Percentiles rank a stretch among this genome's conserved stretches.
Evolutionary conservation across 805 yeast species (phyloP).

Genomic region (Yarrowia sp.): DNA sequence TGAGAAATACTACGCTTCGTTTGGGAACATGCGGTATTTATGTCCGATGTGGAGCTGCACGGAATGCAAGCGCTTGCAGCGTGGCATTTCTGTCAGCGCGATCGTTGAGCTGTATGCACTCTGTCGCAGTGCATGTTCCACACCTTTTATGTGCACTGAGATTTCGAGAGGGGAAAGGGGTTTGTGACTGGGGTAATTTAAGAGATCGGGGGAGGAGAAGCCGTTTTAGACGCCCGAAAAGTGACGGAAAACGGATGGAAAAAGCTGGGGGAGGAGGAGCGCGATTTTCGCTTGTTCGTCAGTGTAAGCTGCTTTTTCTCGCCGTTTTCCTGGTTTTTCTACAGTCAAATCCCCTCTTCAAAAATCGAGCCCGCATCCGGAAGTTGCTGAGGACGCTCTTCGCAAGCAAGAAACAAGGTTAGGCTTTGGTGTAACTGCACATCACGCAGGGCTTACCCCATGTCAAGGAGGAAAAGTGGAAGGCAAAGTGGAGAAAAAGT

Average conservation of each 20-base stretch:
- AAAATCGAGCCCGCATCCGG: constrained; percentile 18
- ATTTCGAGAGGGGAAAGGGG: constrained; percentile 33
- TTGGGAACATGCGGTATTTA: neutral
- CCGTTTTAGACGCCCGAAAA: neutral
- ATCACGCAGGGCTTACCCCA: constrained; percentile 37
- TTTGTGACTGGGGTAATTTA: neutral
- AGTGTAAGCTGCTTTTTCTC: too few relatives aligned
- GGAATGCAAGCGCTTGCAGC: too few relatives aligned
- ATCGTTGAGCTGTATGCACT: too few relatives aligned
- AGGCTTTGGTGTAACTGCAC: constrained; percentile 15
- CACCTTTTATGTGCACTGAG: constrained; percentile 3
- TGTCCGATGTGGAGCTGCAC: neutral
- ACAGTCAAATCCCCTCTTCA: neutral
- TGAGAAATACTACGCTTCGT: too few relatives aligned
- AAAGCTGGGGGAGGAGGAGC: neutral
- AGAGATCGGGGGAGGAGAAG: neutral
- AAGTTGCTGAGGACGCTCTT: constrained; percentile 14
- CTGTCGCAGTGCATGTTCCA: constrained; percentile 22
- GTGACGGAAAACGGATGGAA: neutral
- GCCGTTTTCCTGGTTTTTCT: neutral
- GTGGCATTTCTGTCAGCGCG: too few relatives aligned
- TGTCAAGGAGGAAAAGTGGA: neutral
- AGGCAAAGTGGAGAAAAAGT: too few relatives aligned
- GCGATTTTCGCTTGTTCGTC: too few relatives aligned
- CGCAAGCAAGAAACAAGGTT: constrained; percentile 7